Evolutionary conservation across 805 yeast species (phyloP).

Genomic region (Pichia californica): DNA sequence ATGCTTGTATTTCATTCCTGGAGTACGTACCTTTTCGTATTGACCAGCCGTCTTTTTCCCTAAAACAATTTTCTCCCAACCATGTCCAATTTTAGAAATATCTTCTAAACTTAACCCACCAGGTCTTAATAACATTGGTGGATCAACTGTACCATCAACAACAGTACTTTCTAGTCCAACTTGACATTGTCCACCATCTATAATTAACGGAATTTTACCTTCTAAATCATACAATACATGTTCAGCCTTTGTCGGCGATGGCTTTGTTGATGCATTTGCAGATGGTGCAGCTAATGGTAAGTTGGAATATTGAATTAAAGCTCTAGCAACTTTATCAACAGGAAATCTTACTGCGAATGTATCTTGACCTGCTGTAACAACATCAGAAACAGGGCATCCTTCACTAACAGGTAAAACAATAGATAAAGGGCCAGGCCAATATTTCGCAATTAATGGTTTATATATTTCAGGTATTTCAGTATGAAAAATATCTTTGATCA

Average conservation of each 20-base stretch:
- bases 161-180: slow-evolving; percentile 96
- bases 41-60: slow-evolving; percentile 63
- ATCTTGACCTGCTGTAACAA: slow-evolving; percentile 80
- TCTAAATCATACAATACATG: slow-evolving; percentile 80
- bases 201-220: slow-evolving; percentile 72
- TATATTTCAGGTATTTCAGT: slow-evolving; percentile 62
- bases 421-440: slow-evolving; percentile 97
- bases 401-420: slow-evolving; percentile 62
- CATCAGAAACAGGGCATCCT: slow-evolving; percentile 50
- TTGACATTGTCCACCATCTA: slow-evolving; percentile 85
- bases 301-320: slow-evolving; percentile 76
- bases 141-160: slow-evolving; percentile 76
- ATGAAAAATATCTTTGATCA: slow-evolving; percentile 57
- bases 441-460: slow-evolving; percentile 50
- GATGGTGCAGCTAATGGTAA: slow-evolving; percentile 96
- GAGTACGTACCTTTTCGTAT: slow-evolving; percentile 73
- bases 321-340: slow-evolving; percentile 80
- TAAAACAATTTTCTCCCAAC: slow-evolving; percentile 58
- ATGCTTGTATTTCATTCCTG: slow-evolving; percentile 97
- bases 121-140: slow-evolving; percentile 87
- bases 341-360: slow-evolving; percentile 95
- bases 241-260: slow-evolving; percentile 83
- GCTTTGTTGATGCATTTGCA: slow-evolving; percentile 93
- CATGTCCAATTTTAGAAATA: slow-evolving; percentile 48
- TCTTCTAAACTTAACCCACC: slow-evolving; percentile 89